Conservation (phyloP, 2,329 filamentous ascomycete genomes). For the Exophiala dermatitidis region DNA sequence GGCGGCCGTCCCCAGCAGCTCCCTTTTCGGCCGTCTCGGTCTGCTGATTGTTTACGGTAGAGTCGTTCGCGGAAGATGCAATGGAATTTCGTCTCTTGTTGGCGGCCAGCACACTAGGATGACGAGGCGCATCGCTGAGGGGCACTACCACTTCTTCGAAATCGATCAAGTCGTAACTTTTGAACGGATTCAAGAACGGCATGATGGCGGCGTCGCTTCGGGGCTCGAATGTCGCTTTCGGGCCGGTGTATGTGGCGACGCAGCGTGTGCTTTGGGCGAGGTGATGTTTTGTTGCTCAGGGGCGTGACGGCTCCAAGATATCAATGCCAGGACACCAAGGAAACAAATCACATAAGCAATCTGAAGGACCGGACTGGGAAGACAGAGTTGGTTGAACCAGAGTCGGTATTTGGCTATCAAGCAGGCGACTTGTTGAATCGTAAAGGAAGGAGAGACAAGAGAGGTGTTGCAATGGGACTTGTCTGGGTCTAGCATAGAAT, state of each 20-base stretch:
- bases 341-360: background rate
- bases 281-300: background rate
- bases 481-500: background rate
- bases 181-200: constrained; percentile 44
- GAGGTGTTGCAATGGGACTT: background rate
- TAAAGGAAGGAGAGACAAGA: background rate
- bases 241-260: background rate
- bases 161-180: constrained; percentile 44
- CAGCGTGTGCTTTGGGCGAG: background rate
- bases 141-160: constrained; percentile 48
- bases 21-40: background rate
- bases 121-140: constrained; percentile 40
- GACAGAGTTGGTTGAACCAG: background rate
- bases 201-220: constrained; percentile 28
- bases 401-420: background rate
- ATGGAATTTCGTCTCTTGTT: constrained; percentile 31
- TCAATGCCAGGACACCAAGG: background rate
- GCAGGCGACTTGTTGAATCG: background rate
- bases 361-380: background rate
- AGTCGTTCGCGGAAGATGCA: constrained; percentile 5
- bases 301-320: background rate
- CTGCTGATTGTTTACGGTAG: background rate
- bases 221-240: background rate
- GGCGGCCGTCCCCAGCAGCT: constrained; percentile 29
- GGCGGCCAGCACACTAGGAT: constrained; percentile 29